Base-by-base conservation (phyloP, 192 early-diverging fungal species). In the Coemansia javaensis region DNA sequence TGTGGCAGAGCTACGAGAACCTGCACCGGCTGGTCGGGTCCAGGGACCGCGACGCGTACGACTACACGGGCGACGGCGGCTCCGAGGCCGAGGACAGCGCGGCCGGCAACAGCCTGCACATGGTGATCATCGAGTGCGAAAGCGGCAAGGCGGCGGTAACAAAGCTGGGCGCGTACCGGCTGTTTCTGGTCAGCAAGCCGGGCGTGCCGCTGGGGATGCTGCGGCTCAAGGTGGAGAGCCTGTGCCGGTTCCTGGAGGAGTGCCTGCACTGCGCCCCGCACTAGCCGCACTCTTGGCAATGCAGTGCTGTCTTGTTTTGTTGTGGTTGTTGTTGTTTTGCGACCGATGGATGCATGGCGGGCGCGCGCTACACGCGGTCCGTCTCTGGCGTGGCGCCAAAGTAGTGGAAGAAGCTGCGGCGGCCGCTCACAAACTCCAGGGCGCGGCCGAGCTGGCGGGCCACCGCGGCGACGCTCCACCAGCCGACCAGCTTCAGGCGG, bases 391-490 rank as follows among this genome's bases (percentile, higher is more conserved):
- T 16, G 4, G 48, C 13, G 5, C 65, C 72, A n/a, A 66, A 39
- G 28, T 73, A 83, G 12, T 41, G 20, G 72, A 83, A 87, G 52
- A 89, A 87, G 11, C 84, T 82, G 28, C 82, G 81, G 44, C 78
- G 80, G 16, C 85, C 86, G 27, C 81, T 66, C 14, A 81, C 79
- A 56, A 89, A 87, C 31, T 93, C 87, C 30, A 89, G 65, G 1
- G 90, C 53, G 30, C 76, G 77, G 20, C 84, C 75, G 10, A 91
- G 44, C 53, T 90, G 87, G 9, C 80, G 66, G 5, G 82, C 83
- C 46, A 90, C 76, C 27, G 82, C 84, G 25, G 86, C 82, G 7
- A 94, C 47, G 40, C 89, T 87, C 93, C 93, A 97, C 50, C 86
- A 75, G 15, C 91, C 93, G 33, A 97, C 85, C 0, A 87, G 82